Conservation (phyloP, 2,329 filamentous ascomycete species). For the Trichoderma sp. region DNA sequence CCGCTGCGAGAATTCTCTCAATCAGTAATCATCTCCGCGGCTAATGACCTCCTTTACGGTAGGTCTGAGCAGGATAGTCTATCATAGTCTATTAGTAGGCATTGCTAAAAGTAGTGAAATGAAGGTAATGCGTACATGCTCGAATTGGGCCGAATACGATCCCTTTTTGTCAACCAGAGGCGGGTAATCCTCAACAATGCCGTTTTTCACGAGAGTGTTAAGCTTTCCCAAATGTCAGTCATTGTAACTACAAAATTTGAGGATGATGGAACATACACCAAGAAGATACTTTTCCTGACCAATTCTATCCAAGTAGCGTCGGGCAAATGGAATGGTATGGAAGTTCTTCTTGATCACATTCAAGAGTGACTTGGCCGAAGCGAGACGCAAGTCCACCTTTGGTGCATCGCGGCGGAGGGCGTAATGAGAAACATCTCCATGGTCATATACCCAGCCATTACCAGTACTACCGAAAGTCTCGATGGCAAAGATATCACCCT, state of each 20-base stretch:
- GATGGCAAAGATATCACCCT: constrained; percentile 80
- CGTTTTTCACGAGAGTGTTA: constrained; percentile 76
- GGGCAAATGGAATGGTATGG: constrained; percentile 80
- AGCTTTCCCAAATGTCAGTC: constrained; percentile 51
- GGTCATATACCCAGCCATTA: constrained; percentile 71
- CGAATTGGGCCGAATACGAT: constrained; percentile 84
- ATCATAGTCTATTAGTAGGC: not conserved
- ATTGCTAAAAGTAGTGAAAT: not conserved
- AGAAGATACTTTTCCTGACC: constrained; percentile 89
- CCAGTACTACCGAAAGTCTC: constrained; percentile 83
- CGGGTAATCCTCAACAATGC: constrained; percentile 82
- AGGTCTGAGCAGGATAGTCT: constrained; percentile 72
- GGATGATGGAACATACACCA: constrained; percentile 55
- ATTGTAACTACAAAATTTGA: not conserved
- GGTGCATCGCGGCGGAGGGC: constrained; percentile 70
- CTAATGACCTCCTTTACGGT: constrained; percentile 80
- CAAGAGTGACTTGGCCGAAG: constrained; percentile 76
- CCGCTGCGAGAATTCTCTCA: not conserved
- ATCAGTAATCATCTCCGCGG: constrained; percentile 74
- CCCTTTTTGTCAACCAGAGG: constrained; percentile 84
- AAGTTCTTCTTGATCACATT: constrained; percentile 91
- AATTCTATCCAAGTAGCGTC: constrained; percentile 80
- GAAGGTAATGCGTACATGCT: constrained; percentile 68
- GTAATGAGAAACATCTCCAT: constrained; percentile 83
- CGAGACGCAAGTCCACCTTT: constrained; percentile 61